phyloP scores from a whole-genome alignment of 1,284 basidiomycete species.

The Ganoderma multipileum region DNA sequence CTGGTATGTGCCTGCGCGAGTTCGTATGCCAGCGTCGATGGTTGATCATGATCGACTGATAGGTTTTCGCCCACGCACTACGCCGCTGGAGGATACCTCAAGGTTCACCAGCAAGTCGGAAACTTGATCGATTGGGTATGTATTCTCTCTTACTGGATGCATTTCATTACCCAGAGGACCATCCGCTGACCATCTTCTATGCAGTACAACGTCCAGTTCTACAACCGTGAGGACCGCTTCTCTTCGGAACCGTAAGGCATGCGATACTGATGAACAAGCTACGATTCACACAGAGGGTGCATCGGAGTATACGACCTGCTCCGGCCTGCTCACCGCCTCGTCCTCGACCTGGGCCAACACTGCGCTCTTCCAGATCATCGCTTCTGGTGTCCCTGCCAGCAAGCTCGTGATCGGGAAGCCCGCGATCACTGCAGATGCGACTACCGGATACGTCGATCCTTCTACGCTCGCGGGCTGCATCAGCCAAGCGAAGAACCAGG shows the following conservation, averaged over 20 bases:
- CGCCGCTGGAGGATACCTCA: slow-evolving; percentile 67
- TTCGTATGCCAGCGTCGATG: too few species aligned
- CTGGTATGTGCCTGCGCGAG: slow-evolving; percentile 43
- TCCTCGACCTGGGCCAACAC: slow-evolving; percentile 57
- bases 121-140: slow-evolving; percentile 49
- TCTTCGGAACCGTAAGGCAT: neutral
- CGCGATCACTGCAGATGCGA: slow-evolving; percentile 56
- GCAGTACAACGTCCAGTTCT: slow-evolving; percentile 60
- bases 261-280: neutral
- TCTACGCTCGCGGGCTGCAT: slow-evolving; percentile 61
- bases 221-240: slow-evolving; percentile 59
- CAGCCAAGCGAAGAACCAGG: slow-evolving; percentile 55
- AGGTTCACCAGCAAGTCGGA: slow-evolving; percentile 62
- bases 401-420: slow-evolving; percentile 72
- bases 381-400: slow-evolving; percentile 56
- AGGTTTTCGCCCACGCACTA: slow-evolving; percentile 60
- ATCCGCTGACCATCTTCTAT: neutral
- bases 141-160: neutral
- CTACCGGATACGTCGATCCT: slow-evolving; percentile 63
- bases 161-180: neutral
- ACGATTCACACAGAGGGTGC: slow-evolving; percentile 52
- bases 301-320: slow-evolving; percentile 64
- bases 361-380: slow-evolving; percentile 67
- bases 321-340: slow-evolving; percentile 58
- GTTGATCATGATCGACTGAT: neutral